These are phyloP conservation scores for Aspergillus brunneoviolaceus DNA, from an alignment of 2,329 filamentous ascomycete genomes.

Conservation along the genomic window DNA sequence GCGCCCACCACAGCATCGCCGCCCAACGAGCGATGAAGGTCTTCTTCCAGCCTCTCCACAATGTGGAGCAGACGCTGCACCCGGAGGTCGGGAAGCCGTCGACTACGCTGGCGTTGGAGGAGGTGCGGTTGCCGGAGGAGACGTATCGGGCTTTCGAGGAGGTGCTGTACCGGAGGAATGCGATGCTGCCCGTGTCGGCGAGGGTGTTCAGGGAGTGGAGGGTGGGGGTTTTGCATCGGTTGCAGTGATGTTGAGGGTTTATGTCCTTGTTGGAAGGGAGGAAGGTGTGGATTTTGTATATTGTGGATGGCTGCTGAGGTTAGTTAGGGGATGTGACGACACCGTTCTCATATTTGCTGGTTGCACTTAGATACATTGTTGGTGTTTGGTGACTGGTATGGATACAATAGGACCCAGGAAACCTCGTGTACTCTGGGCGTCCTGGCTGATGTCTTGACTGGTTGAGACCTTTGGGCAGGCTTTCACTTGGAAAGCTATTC, in stretches of 20 bases:
- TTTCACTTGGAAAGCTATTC: too few species aligned
- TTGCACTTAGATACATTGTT: too few species aligned
- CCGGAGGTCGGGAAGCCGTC: constrained; percentile 38
- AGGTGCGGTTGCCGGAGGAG: constrained; percentile 42
- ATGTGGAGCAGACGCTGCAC: constrained; percentile 38
- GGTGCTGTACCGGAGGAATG: constrained; percentile 42
- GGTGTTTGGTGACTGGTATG: too few species aligned
- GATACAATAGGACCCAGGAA: too few species aligned
- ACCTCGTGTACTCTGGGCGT: too few species aligned
- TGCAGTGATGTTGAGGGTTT: constrained; percentile 24
- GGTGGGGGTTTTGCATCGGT: constrained; percentile 54
- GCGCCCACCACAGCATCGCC: constrained; percentile 29
- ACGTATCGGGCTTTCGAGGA: constrained; percentile 40
- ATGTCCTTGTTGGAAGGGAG: too few species aligned
- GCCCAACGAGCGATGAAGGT: constrained; percentile 57
- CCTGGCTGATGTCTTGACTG: too few species aligned
- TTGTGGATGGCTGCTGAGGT: too few species aligned
- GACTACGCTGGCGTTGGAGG: constrained; percentile 49
- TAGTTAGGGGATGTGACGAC: too few species aligned
- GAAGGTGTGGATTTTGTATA: not conserved
- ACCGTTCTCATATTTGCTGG: too few species aligned
- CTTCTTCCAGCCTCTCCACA: constrained; percentile 47
- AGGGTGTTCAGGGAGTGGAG: constrained; percentile 56
- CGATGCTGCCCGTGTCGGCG: constrained; percentile 50
- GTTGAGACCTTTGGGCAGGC: too few species aligned